Conservation (phyloP, 202 grass and related monocot species). For the Zoysia matrella region DNA sequence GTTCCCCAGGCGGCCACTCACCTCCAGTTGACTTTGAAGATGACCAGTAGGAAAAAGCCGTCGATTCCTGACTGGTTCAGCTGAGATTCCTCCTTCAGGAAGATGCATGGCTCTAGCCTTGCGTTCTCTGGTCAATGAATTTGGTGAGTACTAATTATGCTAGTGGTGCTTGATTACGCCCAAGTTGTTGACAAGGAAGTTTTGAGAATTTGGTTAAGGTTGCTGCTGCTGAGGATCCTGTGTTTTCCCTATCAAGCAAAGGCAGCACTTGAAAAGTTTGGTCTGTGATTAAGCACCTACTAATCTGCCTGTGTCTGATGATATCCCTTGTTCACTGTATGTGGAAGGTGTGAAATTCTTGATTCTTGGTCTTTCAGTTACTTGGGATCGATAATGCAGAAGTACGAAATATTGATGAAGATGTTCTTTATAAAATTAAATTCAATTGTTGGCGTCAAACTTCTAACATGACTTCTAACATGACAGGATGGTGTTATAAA, state of each 20-base stretch:
- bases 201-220: neutral
- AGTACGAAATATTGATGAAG: too few relatives aligned
- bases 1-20: slow-evolving; percentile 30
- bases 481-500: too few relatives aligned
- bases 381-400: too few relatives aligned
- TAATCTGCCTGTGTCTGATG: neutral
- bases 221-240: neutral
- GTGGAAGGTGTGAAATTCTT: too few relatives aligned
- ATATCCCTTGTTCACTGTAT: too few relatives aligned
- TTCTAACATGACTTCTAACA: too few relatives aligned
- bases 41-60: slow-evolving; percentile 35
- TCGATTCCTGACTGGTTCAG: slow-evolving; percentile 33
- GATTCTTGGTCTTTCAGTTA: too few relatives aligned
- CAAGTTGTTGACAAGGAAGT: slow-evolving; percentile 19
- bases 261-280: neutral
- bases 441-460: too few relatives aligned
- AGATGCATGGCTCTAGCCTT: slow-evolving; percentile 30
- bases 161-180: slow-evolving; percentile 26
- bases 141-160: neutral
- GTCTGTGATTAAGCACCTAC: neutral
- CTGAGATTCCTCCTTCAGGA: slow-evolving; percentile 40
- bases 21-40: slow-evolving; percentile 57
- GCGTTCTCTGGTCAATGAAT: slow-evolving; percentile 32
- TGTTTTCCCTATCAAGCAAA: neutral
- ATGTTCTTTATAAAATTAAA: too few relatives aligned